phyloP scores from a whole-genome alignment of 129 eudicot species.

The Artemisia argyi region DNA sequence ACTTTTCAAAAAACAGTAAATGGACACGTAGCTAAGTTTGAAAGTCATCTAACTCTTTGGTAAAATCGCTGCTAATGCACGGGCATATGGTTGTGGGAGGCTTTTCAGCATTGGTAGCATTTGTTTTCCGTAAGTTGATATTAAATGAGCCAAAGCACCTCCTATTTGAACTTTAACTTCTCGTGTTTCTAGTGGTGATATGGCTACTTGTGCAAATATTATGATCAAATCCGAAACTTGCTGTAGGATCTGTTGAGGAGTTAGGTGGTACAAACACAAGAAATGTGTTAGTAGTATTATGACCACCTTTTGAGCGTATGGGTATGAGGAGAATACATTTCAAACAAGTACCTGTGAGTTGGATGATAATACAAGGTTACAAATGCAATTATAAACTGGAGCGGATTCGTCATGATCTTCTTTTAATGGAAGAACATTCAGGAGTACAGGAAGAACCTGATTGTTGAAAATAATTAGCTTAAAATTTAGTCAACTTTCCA shows the following conservation, averaged over 20 bases:
- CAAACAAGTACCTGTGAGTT: constrained; percentile 65
- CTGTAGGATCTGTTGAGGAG: constrained; percentile 61
- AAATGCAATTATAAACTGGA: constrained; percentile 79
- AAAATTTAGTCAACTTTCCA: no score
- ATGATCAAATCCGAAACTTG: constrained; percentile 75
- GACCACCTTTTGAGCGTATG: neutral
- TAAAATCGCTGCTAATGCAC: constrained; percentile 76
- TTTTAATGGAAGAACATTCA: constrained; percentile 81
- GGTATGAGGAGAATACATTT: constrained; percentile 1
- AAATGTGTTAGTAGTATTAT: constrained; percentile 25
- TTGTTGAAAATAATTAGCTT: neutral
- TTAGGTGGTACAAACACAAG: constrained; percentile 1
- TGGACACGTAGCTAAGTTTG: neutral
- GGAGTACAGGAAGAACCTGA: constrained; percentile 83
- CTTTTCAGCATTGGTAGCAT: constrained; percentile 71
- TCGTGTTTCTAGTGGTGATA: constrained; percentile 69
- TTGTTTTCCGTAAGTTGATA: constrained; percentile 71
- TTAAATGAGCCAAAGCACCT: constrained; percentile 72
- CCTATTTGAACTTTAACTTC: constrained; percentile 82
- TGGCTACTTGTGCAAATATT: constrained; percentile 79
- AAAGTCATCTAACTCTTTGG: constrained; percentile 52
- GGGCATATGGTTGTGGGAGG: constrained; percentile 74
- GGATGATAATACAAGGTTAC: constrained; percentile 78
- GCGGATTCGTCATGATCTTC: constrained; percentile 91
- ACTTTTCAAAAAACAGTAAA: neutral